Conservation (phyloP, 148 eudicot species). For the Vaccinium vitisidaea region DNA sequence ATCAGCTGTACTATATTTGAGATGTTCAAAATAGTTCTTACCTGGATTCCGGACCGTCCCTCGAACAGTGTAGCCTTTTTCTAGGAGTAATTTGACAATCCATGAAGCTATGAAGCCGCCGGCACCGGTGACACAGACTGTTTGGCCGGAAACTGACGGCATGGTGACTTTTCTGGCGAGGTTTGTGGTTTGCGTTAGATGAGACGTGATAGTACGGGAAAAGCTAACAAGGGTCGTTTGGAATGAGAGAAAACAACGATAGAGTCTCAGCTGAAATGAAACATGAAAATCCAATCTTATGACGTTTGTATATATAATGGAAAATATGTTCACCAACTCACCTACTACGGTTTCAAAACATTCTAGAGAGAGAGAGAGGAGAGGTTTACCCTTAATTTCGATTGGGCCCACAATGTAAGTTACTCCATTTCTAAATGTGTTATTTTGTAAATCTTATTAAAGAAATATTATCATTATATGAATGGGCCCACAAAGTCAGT, state of each 20-base stretch:
- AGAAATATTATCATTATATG: too few species aligned
- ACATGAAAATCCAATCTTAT: background rate
- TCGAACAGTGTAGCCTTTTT: conserved; percentile 73
- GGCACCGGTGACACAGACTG: conserved; percentile 90
- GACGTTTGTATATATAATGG: background rate
- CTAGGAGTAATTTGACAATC: conserved; percentile 75
- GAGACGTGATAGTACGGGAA: background rate
- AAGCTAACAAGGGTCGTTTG: background rate
- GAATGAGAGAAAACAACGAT: background rate
- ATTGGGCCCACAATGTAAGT: too few species aligned
- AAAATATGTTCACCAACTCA: background rate
- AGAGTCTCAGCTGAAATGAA: background rate
- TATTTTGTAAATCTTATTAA: too few species aligned
- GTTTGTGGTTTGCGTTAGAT: background rate
- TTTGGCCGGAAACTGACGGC: conserved; percentile 43
- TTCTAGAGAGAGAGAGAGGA: background rate
- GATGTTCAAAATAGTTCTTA: background rate
- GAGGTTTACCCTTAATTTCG: too few species aligned
- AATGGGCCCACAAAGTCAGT: too few species aligned
- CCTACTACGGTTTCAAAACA: background rate
- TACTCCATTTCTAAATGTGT: too few species aligned
- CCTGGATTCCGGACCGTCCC: conserved; percentile 94
- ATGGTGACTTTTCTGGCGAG: background rate
- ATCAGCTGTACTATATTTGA: too few species aligned
- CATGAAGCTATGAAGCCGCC: conserved; percentile 94